phyloP scores from a whole-genome alignment of 306 rosid species.

The Pueraria montana region DNA sequence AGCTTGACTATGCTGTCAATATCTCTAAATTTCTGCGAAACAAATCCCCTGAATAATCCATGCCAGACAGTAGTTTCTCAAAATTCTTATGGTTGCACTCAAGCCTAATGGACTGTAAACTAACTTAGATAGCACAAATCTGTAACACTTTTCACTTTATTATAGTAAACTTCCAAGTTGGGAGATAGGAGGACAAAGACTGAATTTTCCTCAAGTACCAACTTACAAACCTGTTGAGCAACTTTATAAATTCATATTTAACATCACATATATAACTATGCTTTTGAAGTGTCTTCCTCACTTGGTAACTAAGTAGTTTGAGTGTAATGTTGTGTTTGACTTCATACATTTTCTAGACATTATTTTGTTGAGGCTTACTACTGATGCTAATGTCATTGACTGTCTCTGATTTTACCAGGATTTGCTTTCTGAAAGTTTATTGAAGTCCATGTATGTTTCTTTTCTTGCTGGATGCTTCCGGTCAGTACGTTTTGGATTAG shows the following conservation, averaged over 20 bases:
- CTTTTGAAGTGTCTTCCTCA: slow-evolving; percentile 26
- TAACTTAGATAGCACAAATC: slow-evolving; percentile 17
- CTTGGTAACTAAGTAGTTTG: slow-evolving; percentile 1
- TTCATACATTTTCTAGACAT: slow-evolving; percentile 12
- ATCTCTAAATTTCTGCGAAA: slow-evolving; percentile 20
- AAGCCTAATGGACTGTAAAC: not conserved
- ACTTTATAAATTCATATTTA: not conserved
- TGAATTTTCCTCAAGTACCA: no score
- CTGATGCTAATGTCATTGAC: slow-evolving; percentile 37
- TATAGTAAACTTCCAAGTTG: not conserved
- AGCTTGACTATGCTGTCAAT: slow-evolving; percentile 4
- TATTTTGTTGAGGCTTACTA: slow-evolving; percentile 22
- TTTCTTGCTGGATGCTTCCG: slow-evolving; percentile 98
- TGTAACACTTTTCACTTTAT: not conserved
- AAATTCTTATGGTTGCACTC: not conserved
- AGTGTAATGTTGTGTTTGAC: slow-evolving; percentile 3
- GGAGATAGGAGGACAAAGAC: no score
- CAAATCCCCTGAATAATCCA: slow-evolving; percentile 3
- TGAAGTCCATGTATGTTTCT: slow-evolving; percentile 88
- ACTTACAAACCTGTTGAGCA: not conserved
- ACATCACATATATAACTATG: not conserved
- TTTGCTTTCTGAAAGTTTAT: slow-evolving; percentile 74
- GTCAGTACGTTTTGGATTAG: slow-evolving; percentile 89
- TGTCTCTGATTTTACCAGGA: slow-evolving; percentile 61
- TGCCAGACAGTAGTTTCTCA: not conserved